Base-by-base conservation (phyloP, 2,329 filamentous ascomycete species). In the Daldinia eschscholtzii region DNA sequence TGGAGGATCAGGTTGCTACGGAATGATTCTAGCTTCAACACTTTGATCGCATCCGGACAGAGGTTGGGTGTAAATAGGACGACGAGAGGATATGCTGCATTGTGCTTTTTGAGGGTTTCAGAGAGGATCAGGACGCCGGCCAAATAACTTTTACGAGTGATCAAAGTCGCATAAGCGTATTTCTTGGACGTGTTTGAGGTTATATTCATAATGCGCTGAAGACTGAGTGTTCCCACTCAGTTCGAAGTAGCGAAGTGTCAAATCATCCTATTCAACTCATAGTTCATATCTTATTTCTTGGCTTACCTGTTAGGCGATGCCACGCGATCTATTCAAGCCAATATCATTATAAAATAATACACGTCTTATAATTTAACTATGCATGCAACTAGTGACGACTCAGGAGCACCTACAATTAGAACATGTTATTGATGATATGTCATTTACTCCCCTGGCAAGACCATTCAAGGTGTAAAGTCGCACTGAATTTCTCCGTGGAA, bases 91-190 rank as follows among this genome's bases (percentile, higher is more conserved):
- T 85, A 82, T 46, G 75, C 74, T 3, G 83, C 82, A 3, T 78
- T 78, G 61, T 84, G 80, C 67, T 82, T 81, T 50, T 80, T 76
- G 4, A 87, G 78, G 4, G 84, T 84, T 71, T 86, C 79, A 10
- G 84, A 81, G 10, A 87, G 81, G 9, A 86, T 77, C 6, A 86
- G 77, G 10, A 85, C 84, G 39, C 85, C 85, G 13, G 85, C 81
- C 5, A 87, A 80, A 72, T 87, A 87, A 20, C 81, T 83, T 4
- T 82, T 78, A n/a, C 82, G 80, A 1, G 85, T 87, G 35, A 87
- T 80, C 33, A 87, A 79, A 0, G 85, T 87, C 18, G 83, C 81
- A 74, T 85, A 87, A 3, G 83, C 82, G 42, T 53, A 65, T 7
- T 62, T 53, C 33, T 73, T 73, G 33, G 23, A 48, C 23, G 15